Conservation (phyloP, 2,329 filamentous ascomycete genomes). For the Aureobasidium lini region DNA sequence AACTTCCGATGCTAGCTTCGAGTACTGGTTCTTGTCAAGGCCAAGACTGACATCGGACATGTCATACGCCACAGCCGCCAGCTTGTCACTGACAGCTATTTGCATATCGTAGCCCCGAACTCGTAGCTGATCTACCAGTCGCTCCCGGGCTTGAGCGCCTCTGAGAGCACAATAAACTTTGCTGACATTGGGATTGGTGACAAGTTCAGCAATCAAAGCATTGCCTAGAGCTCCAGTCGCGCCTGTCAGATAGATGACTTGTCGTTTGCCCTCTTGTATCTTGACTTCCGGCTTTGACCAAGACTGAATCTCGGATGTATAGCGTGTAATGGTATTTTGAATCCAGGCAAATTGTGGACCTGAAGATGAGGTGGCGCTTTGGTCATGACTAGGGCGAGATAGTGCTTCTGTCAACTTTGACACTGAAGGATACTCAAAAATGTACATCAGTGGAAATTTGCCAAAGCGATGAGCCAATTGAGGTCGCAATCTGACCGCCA, state of each 20-base stretch:
- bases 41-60: constrained; percentile 21
- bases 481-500: constrained; percentile 21
- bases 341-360: neutral
- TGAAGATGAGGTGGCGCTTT: neutral
- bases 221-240: constrained; percentile 14
- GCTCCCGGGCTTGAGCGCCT: constrained; percentile 16
- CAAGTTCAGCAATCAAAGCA: constrained; percentile 14
- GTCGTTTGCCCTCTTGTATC: neutral
- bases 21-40: constrained; percentile 19
- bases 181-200: neutral
- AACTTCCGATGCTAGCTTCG: constrained; percentile 17
- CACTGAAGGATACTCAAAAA: constrained; percentile 26
- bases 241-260: constrained; percentile 15
- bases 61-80: constrained; percentile 9
- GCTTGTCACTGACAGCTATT: constrained; percentile 18
- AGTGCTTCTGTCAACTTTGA: constrained; percentile 17
- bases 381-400: neutral
- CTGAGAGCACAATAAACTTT: constrained; percentile 14
- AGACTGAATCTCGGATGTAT: neutral
- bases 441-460: constrained; percentile 22
- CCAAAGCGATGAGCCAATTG: constrained; percentile 20
- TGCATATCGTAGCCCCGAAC: neutral
- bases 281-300: neutral
- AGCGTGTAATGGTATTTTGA: neutral
- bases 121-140: constrained; percentile 21